These are phyloP conservation scores for Phymatotrichopsis omnivora DNA, from an alignment of 2,329 filamentous ascomycete species.

Conservation along the genomic window DNA sequence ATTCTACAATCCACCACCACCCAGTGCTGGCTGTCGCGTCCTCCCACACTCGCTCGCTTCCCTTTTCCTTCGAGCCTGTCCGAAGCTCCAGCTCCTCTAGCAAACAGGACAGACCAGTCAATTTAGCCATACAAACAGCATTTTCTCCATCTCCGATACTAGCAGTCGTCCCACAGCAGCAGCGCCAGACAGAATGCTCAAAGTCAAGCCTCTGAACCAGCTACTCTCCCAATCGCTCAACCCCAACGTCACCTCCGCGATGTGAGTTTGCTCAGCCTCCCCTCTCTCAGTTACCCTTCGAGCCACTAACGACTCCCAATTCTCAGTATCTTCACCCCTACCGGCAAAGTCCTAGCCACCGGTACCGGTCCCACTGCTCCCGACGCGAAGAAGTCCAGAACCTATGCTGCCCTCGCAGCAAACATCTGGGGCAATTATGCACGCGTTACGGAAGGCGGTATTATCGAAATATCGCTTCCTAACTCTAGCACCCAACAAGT, in stretches of 20 bases:
- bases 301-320: neutral
- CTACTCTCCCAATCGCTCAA: constrained; percentile 31
- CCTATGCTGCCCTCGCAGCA: constrained; percentile 31
- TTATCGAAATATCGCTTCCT: constrained; percentile 27
- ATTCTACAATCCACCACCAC: too few species aligned
- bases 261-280: constrained; percentile 23
- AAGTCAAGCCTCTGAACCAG: constrained; percentile 31
- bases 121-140: too few species aligned
- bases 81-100: too few species aligned
- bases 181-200: constrained; percentile 27
- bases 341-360: constrained; percentile 30
- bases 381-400: constrained; percentile 31
- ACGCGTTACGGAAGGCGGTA: constrained; percentile 27
- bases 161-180: neutral
- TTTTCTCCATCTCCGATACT: too few species aligned
- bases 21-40: too few species aligned
- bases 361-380: constrained; percentile 30
- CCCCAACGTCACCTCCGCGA: constrained; percentile 30
- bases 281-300: neutral
- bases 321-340: constrained; percentile 30
- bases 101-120: too few species aligned
- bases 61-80: too few species aligned
- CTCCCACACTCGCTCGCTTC: too few species aligned
- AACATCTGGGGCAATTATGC: constrained; percentile 31
- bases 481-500: constrained; percentile 9